Evolutionary conservation across 495 filamentous ascomycete genomes (phyloP), one percentile per base, ranked within the genome.

Genomic region (Daldinia vernicosa): DNA sequence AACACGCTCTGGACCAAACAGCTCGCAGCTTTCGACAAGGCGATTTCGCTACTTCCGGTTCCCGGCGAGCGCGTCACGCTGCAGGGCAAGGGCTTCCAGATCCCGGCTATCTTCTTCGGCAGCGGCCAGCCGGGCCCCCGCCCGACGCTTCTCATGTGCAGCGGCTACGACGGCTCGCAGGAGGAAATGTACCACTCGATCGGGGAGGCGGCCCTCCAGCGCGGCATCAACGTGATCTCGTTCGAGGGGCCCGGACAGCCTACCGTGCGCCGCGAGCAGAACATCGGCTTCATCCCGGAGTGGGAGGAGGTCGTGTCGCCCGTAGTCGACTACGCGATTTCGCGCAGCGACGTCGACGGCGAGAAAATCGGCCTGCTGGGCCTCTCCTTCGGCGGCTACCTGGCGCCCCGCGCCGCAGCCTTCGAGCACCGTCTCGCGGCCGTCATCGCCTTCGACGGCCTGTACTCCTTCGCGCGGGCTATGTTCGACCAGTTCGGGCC

Each of bases 1-100:
- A 89, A 88, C 72, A 82, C 86, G 52, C 86, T 86, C 75, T 93
- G 90, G 78, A 86, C 89, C 67, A 87, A 86, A 75, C 90, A 92
- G 76, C 90, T 91, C 61, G 82, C 86, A 17, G 83, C 87, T 37
- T 91, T 90, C 39, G 85, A 88, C 76, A 85, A 86, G 69, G 84
- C 83, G 12, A 83, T 91, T 37, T 72, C 80, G 8, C 35, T 75
- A 1, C 65, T 83, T 0, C 76, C 77, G 12, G 63, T 74, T 15
- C 82, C 82, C n/a, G 82, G 76, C 2, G 51, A 78, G 61, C 78
- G 81, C 9, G 37, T 82, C 47, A 58, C 15, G 4, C 50, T 84
- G n/a, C 60, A 70, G 24, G 78, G 74, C 8, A 54, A 74, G 26
- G 71, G 67, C n/a, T 80, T 80, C 66, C 37, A 72, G 15, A 67